Evolutionary conservation across 768 basidiomycete genomes (phyloP).

Genomic region (Lactarius sp.): DNA sequence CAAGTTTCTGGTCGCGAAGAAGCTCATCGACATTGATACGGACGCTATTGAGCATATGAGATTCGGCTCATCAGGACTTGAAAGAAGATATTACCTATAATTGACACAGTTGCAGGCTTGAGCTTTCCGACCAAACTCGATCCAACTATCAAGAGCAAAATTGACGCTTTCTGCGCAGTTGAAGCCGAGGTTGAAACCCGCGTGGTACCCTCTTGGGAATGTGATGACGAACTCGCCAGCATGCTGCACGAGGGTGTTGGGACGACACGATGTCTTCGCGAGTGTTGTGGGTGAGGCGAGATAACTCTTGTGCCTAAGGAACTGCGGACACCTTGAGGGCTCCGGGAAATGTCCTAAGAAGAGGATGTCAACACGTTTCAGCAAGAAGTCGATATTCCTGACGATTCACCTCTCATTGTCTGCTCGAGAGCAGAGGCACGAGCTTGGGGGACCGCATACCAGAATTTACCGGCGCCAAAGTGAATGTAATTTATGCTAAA

Average conservation of each 20-base stretch:
- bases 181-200: slow-evolving; percentile 93
- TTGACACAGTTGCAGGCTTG: slow-evolving; percentile 68
- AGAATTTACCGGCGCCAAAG: slow-evolving; percentile 94
- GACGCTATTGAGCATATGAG: slow-evolving; percentile 50
- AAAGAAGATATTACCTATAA: slow-evolving; percentile 49
- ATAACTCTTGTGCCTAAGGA: slow-evolving; percentile 94
- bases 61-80: not conserved
- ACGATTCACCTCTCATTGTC: slow-evolving; percentile 71
- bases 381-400: not conserved
- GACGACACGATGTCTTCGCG: slow-evolving; percentile 70
- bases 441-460: slow-evolving; percentile 94
- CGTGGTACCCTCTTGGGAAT: slow-evolving; percentile 91
- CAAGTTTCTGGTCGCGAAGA: slow-evolving; percentile 58
- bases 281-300: slow-evolving; percentile 84
- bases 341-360: slow-evolving; percentile 79
- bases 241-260: slow-evolving; percentile 87
- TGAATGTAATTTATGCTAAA: slow-evolving; percentile 99
- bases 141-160: slow-evolving; percentile 92
- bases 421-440: slow-evolving; percentile 79
- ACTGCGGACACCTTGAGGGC: slow-evolving; percentile 80
- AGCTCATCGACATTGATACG: slow-evolving; percentile 90
- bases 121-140: slow-evolving; percentile 81
- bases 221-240: slow-evolving; percentile 97
- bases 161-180: slow-evolving; percentile 98
- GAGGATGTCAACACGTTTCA: not conserved